These are phyloP conservation scores for Sambucus nigra DNA, from an alignment of 129 eudicot species.

Conservation along the genomic window DNA sequence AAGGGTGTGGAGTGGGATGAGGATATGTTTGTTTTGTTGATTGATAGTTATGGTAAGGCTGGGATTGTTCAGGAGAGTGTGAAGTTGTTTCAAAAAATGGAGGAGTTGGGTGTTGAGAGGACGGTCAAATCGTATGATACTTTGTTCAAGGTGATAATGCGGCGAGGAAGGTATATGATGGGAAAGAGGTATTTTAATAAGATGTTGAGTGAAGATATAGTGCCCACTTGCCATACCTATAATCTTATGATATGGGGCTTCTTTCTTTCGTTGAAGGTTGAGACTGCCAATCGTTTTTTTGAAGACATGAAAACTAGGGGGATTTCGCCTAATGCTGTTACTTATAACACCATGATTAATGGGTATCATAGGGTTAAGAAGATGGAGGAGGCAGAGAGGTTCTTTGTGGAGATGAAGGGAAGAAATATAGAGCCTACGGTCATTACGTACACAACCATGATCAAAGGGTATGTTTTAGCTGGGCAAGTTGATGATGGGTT, in stretches of 20 bases:
- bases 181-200: constrained; percentile 79
- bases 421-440: constrained; percentile 66
- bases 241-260: constrained; percentile 86
- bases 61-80: constrained; percentile 92
- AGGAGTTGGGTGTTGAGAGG: constrained; percentile 63
- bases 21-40: constrained; percentile 70
- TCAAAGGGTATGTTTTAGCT: constrained; percentile 64
- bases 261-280: constrained; percentile 48
- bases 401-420: constrained; percentile 73
- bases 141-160: constrained; percentile 69
- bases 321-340: constrained; percentile 74
- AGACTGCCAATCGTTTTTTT: constrained; percentile 65
- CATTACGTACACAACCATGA: constrained; percentile 74
- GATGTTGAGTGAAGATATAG: constrained; percentile 68
- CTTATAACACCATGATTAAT: constrained; percentile 73
- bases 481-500: constrained; percentile 50
- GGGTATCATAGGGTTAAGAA: constrained; percentile 62
- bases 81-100: constrained; percentile 67
- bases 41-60: constrained; percentile 64
- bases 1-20: constrained; percentile 81
- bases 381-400: constrained; percentile 63
- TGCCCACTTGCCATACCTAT: constrained; percentile 60
- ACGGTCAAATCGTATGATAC: constrained; percentile 52
- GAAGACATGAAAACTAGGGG: constrained; percentile 75
- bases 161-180: constrained; percentile 85